These are phyloP conservation scores for Eucalyptus pauciflora DNA, from an alignment of 345 rosid genomes.

Conservation along the genomic window DNA sequence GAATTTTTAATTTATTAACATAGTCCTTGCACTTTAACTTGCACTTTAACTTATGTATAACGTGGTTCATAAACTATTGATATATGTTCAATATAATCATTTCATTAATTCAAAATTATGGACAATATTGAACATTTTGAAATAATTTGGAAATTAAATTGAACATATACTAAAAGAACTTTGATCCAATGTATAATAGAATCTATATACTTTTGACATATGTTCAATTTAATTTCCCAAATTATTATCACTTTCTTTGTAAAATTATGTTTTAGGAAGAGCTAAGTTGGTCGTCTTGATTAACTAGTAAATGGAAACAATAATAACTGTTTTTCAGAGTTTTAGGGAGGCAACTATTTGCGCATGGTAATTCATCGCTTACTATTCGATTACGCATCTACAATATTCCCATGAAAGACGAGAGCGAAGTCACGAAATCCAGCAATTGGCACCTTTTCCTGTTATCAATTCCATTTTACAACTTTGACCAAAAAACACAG, in stretches of 20 bases:
- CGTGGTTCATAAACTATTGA: accelerated
- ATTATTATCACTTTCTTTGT: not conserved
- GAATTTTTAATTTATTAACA: too few species aligned
- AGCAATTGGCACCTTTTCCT: not conserved
- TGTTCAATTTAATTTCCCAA: too few species aligned
- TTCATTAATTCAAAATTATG: not conserved
- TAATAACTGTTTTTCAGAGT: not conserved
- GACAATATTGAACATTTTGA: not conserved
- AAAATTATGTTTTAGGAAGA: not conserved
- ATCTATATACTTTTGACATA: too few species aligned
- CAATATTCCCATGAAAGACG: not conserved
- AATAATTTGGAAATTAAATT: not conserved
- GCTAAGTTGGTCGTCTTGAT: not conserved
- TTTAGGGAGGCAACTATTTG: not conserved
- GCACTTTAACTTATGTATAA: too few species aligned
- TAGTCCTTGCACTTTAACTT: accelerated
- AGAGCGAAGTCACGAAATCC: not conserved
- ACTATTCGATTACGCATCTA: not conserved
- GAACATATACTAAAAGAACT: not conserved
- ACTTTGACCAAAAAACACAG: too few species aligned
- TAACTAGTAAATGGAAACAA: not conserved
- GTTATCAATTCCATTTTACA: not conserved
- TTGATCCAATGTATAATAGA: too few species aligned
- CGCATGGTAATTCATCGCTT: not conserved
- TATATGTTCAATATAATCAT: too few species aligned